Evolutionary conservation across 352 stramenopile species (phyloP).

Genomic region (Plasmopara muralis): DNA sequence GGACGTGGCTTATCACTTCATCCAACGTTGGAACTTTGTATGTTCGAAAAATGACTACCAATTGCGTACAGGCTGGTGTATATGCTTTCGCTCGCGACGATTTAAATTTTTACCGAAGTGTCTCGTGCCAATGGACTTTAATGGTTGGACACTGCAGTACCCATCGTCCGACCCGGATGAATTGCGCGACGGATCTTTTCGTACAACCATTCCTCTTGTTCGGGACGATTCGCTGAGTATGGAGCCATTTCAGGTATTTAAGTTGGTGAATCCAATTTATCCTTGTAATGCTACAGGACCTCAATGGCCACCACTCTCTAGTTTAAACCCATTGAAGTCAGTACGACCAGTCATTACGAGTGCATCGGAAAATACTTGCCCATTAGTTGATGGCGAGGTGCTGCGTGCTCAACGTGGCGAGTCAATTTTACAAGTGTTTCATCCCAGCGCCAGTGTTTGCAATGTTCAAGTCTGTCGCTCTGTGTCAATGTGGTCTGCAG

Average conservation of each 20-base stretch:
- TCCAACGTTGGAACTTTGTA: constrained; percentile 90
- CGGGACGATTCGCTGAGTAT: constrained; percentile 59
- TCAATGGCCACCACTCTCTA: constrained; percentile 22
- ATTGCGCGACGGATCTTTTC: constrained; percentile 25
- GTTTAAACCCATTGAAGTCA: constrained; percentile 27
- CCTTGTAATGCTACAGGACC: constrained; percentile 26
- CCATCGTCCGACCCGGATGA: constrained; percentile 49
- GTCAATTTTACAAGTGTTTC: constrained; percentile 60
- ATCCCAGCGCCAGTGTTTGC: constrained; percentile 67
- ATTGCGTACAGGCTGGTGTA: constrained; percentile 80
- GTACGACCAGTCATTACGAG: constrained; percentile 20
- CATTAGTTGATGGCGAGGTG: constrained; percentile 40
- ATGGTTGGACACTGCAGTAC: constrained; percentile 71
- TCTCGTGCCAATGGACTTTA: constrained; percentile 82
- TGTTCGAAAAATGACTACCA: constrained; percentile 86
- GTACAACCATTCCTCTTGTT: constrained; percentile 39
- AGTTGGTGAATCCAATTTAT: constrained; percentile 31
- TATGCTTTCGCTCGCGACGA: constrained; percentile 72
- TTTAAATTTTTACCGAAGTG: constrained; percentile 84
- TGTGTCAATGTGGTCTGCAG: constrained; percentile 83
- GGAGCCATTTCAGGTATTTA: constrained; percentile 47
- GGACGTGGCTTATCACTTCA: constrained; percentile 87
- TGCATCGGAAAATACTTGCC: constrained; percentile 9
- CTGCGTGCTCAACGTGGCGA: constrained; percentile 53
- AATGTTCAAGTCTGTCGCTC: constrained; percentile 80